These are phyloP conservation scores for Acanthamoeba quina DNA, from an alignment of 208 protist species.

Conservation along the genomic window DNA sequence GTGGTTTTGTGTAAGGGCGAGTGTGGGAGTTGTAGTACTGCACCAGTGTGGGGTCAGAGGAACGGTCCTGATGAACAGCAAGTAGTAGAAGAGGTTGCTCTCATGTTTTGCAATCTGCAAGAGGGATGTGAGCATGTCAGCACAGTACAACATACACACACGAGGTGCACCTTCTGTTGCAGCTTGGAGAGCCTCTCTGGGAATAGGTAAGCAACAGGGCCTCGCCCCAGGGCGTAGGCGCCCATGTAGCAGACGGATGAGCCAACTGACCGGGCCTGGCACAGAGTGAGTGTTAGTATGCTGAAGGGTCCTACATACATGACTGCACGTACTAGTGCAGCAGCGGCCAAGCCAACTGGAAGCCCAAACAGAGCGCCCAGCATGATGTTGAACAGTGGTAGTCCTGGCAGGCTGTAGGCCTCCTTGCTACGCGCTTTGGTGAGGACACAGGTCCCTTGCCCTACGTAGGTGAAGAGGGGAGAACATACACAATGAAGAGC, in stretches of 20 bases:
- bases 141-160: not conserved
- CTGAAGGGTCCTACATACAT: not conserved
- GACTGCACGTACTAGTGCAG: not conserved
- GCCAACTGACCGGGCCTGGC: constrained; percentile 15
- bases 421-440: not conserved
- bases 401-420: constrained; percentile 2
- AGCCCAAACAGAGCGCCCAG: constrained; percentile 48
- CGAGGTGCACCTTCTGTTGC: not conserved
- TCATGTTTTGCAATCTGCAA: constrained; percentile 4
- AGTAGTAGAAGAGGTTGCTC: constrained; percentile 19
- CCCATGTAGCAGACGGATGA: constrained; percentile 41
- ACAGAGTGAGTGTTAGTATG: not conserved
- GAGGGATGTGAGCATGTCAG: not conserved
- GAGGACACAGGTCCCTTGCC: not conserved
- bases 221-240: constrained; percentile 2
- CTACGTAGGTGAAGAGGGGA: not conserved
- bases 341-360: not conserved
- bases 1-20: not conserved
- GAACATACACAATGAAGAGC: constrained; percentile 20
- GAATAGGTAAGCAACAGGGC: not conserved
- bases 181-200: not conserved
- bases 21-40: not conserved
- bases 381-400: constrained; percentile 62
- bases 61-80: constrained; percentile 21
- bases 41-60: constrained; percentile 41